These are phyloP conservation scores for Colletotrichum tropicale DNA, from an alignment of 2,329 filamentous ascomycete genomes.

Conservation along the genomic window DNA sequence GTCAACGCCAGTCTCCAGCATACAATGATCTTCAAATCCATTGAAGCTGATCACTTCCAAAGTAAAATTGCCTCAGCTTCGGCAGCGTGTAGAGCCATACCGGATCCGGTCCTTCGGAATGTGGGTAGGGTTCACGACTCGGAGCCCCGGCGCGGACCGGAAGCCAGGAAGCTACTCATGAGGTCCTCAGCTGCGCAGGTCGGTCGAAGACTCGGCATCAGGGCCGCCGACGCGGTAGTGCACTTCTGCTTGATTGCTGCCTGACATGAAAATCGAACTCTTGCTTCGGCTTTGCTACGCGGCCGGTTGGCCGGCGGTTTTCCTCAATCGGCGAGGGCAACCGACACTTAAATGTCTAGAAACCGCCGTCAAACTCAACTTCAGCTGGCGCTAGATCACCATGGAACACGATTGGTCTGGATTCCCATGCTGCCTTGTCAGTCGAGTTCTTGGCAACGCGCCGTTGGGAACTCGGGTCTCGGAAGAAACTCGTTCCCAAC, in stretches of 20 bases:
- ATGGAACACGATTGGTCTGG: not conserved
- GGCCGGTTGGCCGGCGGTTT: not conserved
- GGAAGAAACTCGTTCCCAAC: not conserved
- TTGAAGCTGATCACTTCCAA: not conserved
- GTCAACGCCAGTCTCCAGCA: not conserved
- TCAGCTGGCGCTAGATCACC: not conserved
- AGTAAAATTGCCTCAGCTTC: not conserved
- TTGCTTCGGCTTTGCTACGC: not conserved
- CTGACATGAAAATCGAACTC: not conserved
- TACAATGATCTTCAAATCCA: not conserved
- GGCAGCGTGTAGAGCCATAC: not conserved
- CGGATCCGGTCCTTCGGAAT: not conserved
- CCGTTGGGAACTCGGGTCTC: not conserved
- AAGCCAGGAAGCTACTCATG: not conserved
- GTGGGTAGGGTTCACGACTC: not conserved
- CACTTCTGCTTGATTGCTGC: not conserved
- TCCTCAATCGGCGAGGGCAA: not conserved
- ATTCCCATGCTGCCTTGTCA: not conserved
- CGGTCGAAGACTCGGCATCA: not conserved
- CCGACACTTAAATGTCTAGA: not conserved
- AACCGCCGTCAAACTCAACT: not conserved
- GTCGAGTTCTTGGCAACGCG: not conserved
- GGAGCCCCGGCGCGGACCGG: not conserved
- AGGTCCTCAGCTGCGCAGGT: not conserved
- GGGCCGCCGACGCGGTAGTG: not conserved